Conservation (phyloP, 305 asterid species). For the Lippia alba region DNA sequence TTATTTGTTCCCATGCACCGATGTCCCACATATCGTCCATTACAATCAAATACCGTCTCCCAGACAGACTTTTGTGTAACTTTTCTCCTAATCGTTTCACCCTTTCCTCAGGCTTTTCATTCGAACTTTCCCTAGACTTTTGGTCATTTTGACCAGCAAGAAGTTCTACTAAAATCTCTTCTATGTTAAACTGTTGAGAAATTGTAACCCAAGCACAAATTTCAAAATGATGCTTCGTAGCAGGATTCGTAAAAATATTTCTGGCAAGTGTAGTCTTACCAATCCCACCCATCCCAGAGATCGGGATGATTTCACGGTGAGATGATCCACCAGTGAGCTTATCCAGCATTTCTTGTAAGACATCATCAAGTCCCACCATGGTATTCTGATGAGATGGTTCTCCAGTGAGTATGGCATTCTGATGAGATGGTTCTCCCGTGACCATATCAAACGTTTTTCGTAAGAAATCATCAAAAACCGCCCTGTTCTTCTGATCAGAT, state of each 20-base stretch:
- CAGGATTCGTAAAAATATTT: too few relatives aligned
- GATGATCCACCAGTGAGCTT: background rate
- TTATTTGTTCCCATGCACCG: background rate
- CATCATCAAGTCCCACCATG: background rate
- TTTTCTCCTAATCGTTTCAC: background rate
- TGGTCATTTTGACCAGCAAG: background rate
- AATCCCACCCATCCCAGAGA: background rate
- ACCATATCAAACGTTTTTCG: background rate
- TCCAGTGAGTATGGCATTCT: too few relatives aligned
- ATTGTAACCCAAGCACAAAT: too few relatives aligned
- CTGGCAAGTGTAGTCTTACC: constrained; percentile 20
- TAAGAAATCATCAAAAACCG: background rate
- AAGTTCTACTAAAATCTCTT: background rate
- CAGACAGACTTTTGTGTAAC: background rate
- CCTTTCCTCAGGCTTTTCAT: too few relatives aligned
- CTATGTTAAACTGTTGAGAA: background rate
- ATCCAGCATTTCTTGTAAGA: background rate
- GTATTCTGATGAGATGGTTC: too few relatives aligned
- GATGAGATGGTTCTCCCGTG: background rate
- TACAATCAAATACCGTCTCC: background rate
- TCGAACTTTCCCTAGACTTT: background rate
- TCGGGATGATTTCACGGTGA: background rate
- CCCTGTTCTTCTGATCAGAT: background rate
- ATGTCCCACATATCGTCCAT: background rate
- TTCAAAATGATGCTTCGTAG: background rate